These are phyloP conservation scores for Cochlearia excelsa DNA, from an alignment of 345 rosid species.

Conservation along the genomic window DNA sequence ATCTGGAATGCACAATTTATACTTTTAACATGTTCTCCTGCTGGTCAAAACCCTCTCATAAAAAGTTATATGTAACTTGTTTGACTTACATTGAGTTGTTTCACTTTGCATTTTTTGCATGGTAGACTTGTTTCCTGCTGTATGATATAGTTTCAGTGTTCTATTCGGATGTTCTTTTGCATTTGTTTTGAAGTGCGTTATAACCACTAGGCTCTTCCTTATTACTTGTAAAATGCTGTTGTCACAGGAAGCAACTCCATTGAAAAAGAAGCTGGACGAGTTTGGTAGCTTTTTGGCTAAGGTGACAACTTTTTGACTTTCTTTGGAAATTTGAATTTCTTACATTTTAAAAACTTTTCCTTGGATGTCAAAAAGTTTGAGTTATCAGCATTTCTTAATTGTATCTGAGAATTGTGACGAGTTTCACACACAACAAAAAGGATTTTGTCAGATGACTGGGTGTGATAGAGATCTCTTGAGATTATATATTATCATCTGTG, in stretches of 20 bases:
- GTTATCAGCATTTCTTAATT: slow-evolving; percentile 16
- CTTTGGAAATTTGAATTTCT: not conserved
- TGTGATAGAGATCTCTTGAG: slow-evolving; percentile 15
- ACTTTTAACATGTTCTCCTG: slow-evolving; percentile 1
- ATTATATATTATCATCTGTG: slow-evolving; percentile 1
- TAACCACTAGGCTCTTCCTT: slow-evolving; percentile 6
- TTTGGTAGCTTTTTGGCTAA: slow-evolving; percentile 97
- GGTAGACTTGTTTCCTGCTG: slow-evolving; percentile 16
- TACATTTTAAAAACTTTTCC: not conserved
- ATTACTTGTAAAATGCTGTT: slow-evolving; percentile 26
- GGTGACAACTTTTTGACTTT: slow-evolving; percentile 46
- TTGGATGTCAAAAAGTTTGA: slow-evolving; percentile 13
- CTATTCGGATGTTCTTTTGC: slow-evolving; percentile 6
- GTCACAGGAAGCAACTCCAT: slow-evolving; percentile 87
- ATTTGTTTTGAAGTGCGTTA: slow-evolving; percentile 18
- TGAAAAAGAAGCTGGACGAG: slow-evolving; percentile 97
- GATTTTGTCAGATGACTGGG: slow-evolving; percentile 13
- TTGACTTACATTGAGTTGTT: not conserved
- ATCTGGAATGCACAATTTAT: slow-evolving; percentile 16
- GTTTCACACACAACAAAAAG: not conserved
- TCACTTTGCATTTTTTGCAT: not conserved
- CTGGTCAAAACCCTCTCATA: slow-evolving; percentile 3
- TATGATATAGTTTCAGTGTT: slow-evolving; percentile 14
- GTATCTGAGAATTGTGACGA: slow-evolving; percentile 10
- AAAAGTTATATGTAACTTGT: slow-evolving; percentile 3